Percentiles rank a stretch among this genome's conserved stretches.
phyloP scores from a whole-genome alignment of 1,284 basidiomycete species.

The Dichomitus squalens region DNA sequence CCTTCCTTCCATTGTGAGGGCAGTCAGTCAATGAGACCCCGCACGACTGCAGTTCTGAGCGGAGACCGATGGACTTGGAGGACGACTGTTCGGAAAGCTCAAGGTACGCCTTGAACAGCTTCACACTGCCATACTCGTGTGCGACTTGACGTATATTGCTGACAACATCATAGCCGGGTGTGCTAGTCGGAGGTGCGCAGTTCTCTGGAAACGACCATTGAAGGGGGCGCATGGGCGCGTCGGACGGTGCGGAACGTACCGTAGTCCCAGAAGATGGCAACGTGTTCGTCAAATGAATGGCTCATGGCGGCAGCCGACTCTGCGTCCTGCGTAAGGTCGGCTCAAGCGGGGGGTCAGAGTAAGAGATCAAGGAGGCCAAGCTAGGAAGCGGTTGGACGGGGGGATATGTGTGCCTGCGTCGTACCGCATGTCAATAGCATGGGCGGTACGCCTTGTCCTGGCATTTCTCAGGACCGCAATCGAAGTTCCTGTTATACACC shows the following conservation, averaged over 20 bases:
- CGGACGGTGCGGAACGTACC: slow-evolving; percentile 42
- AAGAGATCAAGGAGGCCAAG: not conserved
- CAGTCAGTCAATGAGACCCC: slow-evolving; percentile 46
- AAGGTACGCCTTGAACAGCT: slow-evolving; percentile 52
- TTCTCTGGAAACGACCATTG: slow-evolving; percentile 44
- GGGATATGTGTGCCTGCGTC: not conserved
- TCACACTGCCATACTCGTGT: slow-evolving; percentile 31
- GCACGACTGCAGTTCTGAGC: slow-evolving; percentile 48
- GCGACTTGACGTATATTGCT: slow-evolving; percentile 34
- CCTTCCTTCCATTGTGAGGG: slow-evolving; percentile 45
- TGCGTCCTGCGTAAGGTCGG: not conserved
- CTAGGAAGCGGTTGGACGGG: not conserved
- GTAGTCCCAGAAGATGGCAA: slow-evolving; percentile 67
- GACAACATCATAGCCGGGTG: slow-evolving; percentile 44
- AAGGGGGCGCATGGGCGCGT: not conserved
- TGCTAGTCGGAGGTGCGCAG: slow-evolving; percentile 46
- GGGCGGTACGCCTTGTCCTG: slow-evolving; percentile 19
- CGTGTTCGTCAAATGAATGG: slow-evolving; percentile 26
- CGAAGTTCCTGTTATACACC: not conserved
- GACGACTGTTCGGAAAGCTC: slow-evolving; percentile 39
- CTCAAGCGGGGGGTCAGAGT: not conserved
- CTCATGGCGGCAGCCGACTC: slow-evolving; percentile 4
- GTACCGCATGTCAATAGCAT: slow-evolving; percentile 20
- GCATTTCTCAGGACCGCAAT: slow-evolving; percentile 10
- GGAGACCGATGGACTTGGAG: slow-evolving; percentile 39